Conservation (phyloP, 2,329 filamentous ascomycete genomes). For the Hypoxylon sp. region DNA sequence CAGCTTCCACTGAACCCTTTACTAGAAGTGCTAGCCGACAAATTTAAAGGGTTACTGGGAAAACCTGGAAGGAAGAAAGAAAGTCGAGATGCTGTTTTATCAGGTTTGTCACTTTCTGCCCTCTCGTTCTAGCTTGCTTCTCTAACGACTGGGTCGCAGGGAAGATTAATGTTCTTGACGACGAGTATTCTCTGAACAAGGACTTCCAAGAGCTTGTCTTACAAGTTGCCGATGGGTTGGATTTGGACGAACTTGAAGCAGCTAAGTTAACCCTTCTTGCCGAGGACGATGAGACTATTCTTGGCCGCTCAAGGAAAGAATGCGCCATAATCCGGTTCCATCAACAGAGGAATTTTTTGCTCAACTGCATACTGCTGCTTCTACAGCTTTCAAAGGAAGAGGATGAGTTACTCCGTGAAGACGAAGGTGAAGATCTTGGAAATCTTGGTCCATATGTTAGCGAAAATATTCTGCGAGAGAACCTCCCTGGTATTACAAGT, state of each 20-base stretch:
- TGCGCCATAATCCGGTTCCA: conserved; percentile 91
- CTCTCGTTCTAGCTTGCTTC: conserved; percentile 7
- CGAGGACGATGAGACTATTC: conserved; percentile 75
- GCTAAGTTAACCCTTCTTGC: conserved; percentile 82
- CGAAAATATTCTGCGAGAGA: conserved; percentile 69
- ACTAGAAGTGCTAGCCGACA: conserved; percentile 76
- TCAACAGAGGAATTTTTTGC: conserved; percentile 83
- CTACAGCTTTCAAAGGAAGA: conserved; percentile 77
- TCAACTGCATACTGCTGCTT: conserved; percentile 87
- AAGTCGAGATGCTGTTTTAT: conserved; percentile 79
- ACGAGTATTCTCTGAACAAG: conserved; percentile 85
- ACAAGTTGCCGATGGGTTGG: conserved; percentile 86
- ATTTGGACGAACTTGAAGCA: conserved; percentile 90
- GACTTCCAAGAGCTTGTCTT: conserved; percentile 88
- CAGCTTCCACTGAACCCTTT: conserved; percentile 45
- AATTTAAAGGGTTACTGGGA: conserved; percentile 80
- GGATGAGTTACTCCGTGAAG: conserved; percentile 68
- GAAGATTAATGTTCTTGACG: conserved; percentile 79
- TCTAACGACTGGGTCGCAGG: conserved; percentile 65
- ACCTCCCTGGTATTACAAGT: conserved; percentile 60
- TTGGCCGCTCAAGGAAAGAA: conserved; percentile 81
- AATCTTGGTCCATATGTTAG: conserved; percentile 70
- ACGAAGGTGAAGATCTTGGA: conserved; percentile 65
- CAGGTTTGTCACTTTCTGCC: conserved; percentile 65
- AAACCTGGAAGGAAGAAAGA: conserved; percentile 80